Conservation (phyloP, 2,329 filamentous ascomycete genomes). For the Emmonsiellopsis sp. region DNA sequence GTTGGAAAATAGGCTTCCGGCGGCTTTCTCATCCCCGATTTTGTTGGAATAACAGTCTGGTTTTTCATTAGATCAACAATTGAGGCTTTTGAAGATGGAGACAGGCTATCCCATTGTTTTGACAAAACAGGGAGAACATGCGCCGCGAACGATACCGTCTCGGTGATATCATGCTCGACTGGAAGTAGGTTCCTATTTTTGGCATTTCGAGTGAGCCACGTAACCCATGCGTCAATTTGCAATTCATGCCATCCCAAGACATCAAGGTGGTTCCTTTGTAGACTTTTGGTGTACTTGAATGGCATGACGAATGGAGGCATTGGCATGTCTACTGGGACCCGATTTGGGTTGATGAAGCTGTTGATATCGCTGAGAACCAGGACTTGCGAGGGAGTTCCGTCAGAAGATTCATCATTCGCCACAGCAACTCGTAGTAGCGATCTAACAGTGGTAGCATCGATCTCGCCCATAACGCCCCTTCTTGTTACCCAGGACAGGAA, state of each 20-base stretch:
- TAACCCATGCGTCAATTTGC: constrained; percentile 76
- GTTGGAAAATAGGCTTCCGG: constrained; percentile 81
- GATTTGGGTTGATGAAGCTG: constrained; percentile 65
- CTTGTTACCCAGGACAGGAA: constrained; percentile 78
- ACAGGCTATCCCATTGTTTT: constrained; percentile 81
- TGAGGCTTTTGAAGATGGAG: constrained; percentile 54
- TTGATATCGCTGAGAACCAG: constrained; percentile 68
- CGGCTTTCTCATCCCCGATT: constrained; percentile 77
- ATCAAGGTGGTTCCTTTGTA: constrained; percentile 60
- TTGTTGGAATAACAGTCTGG: constrained; percentile 77
- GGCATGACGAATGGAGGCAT: constrained; percentile 75
- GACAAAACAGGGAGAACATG: constrained; percentile 73
- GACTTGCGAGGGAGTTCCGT: constrained; percentile 56
- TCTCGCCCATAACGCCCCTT: constrained; percentile 61
- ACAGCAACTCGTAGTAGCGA: constrained; percentile 65
- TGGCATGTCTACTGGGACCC: constrained; percentile 72
- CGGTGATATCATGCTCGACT: constrained; percentile 60
- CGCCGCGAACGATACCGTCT: constrained; percentile 62
- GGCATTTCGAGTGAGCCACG: constrained; percentile 64
- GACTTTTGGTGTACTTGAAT: constrained; percentile 66
- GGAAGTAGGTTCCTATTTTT: constrained; percentile 48
- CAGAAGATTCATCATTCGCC: constrained; percentile 48
- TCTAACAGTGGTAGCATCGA: constrained; percentile 59
- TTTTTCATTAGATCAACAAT: constrained; percentile 57
- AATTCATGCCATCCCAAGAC: constrained; percentile 80